Evolutionary conservation across 495 filamentous ascomycete genomes (phyloP), one percentile per base, ranked within the genome.

Genomic region (Talaromyces trachyspermus): DNA sequence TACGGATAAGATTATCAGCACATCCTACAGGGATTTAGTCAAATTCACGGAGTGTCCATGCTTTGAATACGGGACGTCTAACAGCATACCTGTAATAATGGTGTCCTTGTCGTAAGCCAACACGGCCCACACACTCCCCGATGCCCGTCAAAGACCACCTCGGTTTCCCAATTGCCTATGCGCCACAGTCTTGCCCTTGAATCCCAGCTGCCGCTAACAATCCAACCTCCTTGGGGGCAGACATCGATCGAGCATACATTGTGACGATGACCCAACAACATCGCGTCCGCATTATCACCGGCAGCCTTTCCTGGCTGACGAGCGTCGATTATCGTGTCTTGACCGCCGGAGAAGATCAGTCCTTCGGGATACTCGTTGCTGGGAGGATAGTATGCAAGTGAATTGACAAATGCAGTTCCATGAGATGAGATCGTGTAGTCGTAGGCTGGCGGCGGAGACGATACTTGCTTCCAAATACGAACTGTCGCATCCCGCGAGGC

Each of bases 131-230:
- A 97, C 90, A 49, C 76, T 84, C 37, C 77, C 87, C 81, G 77
- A 55, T 95, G 87, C 4, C 84, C 89, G 33, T 83, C 71, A 12
- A 97, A 72, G 18, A 86, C 65, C 15, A 80, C 74, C 42, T 83
- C 73, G 11, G 71, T 75, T 58, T 89, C 87, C 86, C 85, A 95
- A 51, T 83, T 84, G 6, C 80, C 79, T 26, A 85, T 62, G 37
- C 57, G 70, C 88, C 88, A 96, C 47, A 95, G 58, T 24, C 86
- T 79, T 10, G 85, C 88, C 29, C 88, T 83, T 30, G 78, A 77
- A 61, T 99, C 94, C 94, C 94, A 99, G 61, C 89, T 84, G n/a
- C 88, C 92, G 56, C 90, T 96, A 33, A 95, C 81, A 42, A 97
- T 75, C 58, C 78, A 83, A 14, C 64, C 76, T 2, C 79, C 80